A percentile compares a stretch with the other conserved stretches of the same genome.
These are phyloP conservation scores for Pichia sp. DNA, from an alignment of 1,139 yeast species.

Conservation along the genomic window DNA sequence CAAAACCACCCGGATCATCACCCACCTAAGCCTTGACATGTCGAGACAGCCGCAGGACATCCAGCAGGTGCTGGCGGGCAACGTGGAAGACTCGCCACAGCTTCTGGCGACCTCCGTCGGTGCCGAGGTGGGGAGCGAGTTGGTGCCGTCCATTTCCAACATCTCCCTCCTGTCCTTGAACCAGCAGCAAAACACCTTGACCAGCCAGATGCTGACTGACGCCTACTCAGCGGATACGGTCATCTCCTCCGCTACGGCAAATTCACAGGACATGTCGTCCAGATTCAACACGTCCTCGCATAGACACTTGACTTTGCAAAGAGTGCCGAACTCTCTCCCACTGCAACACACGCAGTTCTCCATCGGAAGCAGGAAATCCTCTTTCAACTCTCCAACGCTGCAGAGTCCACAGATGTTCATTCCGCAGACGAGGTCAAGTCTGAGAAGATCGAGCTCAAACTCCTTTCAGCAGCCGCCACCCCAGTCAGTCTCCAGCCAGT, in stretches of 20 bases:
- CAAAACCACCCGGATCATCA: not conserved
- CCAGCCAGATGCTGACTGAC: constrained; percentile 3
- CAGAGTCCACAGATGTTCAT: constrained; percentile 10
- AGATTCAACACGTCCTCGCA: constrained; percentile 1
- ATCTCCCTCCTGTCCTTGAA: constrained; percentile 49
- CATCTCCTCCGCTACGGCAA: not conserved
- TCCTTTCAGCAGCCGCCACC: constrained; percentile 11
- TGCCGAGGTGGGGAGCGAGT: constrained; percentile 43
- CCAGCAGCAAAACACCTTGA: constrained; percentile 12
- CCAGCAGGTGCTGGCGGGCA: not conserved
- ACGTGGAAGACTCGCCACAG: constrained; percentile 47
- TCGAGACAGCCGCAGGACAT: constrained; percentile 2
- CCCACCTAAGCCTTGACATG: constrained; percentile 5
- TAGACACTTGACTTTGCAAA: constrained; percentile 7
- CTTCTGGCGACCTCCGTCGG: constrained; percentile 54
- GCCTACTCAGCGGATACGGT: not conserved
- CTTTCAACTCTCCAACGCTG: constrained; percentile 19
- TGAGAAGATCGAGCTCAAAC: constrained; percentile 17
- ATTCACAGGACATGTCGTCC: not conserved
- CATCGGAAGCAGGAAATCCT: constrained; percentile 16
- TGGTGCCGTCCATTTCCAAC: constrained; percentile 52
- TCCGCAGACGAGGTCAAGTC: constrained; percentile 2
- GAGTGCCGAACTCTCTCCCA: constrained; percentile 4
- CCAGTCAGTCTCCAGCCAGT: constrained; percentile 1
- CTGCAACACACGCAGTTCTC: constrained; percentile 12